These are phyloP conservation scores for Termitomyces sp. DNA, from an alignment of 768 basidiomycete species.

Conservation along the genomic window DNA sequence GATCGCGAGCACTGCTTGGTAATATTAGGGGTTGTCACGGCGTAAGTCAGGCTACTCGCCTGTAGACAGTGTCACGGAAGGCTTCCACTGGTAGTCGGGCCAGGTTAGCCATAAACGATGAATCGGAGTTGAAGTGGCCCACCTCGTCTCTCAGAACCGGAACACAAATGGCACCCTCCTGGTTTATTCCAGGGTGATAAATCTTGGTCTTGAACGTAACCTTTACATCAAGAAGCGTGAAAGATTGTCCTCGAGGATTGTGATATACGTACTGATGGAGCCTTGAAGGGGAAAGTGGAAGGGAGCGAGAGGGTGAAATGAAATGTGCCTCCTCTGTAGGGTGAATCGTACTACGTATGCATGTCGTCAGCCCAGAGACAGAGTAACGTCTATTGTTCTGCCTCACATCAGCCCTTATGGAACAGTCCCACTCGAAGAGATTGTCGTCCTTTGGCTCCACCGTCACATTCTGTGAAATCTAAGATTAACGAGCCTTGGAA, in stretches of 20 bases:
- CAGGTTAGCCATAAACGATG: slow-evolving; percentile 1
- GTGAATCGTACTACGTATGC: slow-evolving; percentile 59
- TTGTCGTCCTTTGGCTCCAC: slow-evolving; percentile 69
- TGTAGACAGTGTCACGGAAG: slow-evolving; percentile 67
- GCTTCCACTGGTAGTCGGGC: slow-evolving; percentile 74
- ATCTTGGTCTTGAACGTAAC: slow-evolving; percentile 70
- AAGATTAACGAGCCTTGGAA: slow-evolving; percentile 8
- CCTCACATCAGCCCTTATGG: slow-evolving; percentile 70
- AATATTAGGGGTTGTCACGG: not conserved
- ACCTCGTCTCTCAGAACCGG: slow-evolving; percentile 84
- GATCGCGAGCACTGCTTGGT: slow-evolving; percentile 56
- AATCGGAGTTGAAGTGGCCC: slow-evolving; percentile 18
- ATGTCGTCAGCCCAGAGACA: slow-evolving; percentile 6
- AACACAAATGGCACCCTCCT: slow-evolving; percentile 83
- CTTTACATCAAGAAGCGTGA: slow-evolving; percentile 32
- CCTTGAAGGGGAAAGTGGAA: slow-evolving; percentile 82
- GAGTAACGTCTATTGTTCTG: slow-evolving; percentile 2
- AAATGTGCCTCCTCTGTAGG: slow-evolving; percentile 82
- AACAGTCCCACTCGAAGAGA: slow-evolving; percentile 73
- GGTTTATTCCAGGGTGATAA: slow-evolving; percentile 89
- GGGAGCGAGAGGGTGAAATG: slow-evolving; percentile 73
- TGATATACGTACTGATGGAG: slow-evolving; percentile 55
- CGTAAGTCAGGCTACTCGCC: slow-evolving; percentile 36
- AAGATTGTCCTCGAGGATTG: slow-evolving; percentile 5
- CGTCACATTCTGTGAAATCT: slow-evolving; percentile 48